These are phyloP conservation scores for Syzygium malaccense DNA, from an alignment of 441 rosid genomes.

Conservation along the genomic window DNA sequence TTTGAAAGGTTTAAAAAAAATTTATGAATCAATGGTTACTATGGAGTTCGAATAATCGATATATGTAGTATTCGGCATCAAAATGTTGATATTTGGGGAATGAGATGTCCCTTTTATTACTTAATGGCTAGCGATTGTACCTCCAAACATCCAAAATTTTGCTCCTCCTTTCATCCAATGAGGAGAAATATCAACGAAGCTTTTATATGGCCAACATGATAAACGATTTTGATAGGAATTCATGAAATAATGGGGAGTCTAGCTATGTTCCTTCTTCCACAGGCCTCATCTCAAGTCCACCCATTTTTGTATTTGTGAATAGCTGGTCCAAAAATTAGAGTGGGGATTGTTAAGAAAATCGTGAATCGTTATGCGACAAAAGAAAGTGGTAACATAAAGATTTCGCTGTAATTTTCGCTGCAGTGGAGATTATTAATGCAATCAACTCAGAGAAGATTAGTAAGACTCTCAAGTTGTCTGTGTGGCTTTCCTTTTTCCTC, in stretches of 20 bases:
- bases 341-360: neutral
- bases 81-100: neutral
- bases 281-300: neutral
- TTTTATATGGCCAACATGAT: neutral
- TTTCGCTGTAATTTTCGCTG: neutral
- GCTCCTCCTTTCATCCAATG: neutral
- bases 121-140: neutral
- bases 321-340: neutral
- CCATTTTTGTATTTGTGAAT: neutral
- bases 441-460: neutral
- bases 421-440: too few species aligned
- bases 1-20: too few species aligned
- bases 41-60: neutral
- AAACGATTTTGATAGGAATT: too few species aligned
- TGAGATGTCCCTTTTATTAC: neutral
- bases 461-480: neutral
- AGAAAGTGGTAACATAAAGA: neutral
- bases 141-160: too few species aligned
- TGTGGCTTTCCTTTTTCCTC: neutral
- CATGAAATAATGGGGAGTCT: neutral
- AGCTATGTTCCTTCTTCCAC: neutral
- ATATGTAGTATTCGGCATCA: neutral
- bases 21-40: neutral
- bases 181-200: too few species aligned
- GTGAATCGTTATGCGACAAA: neutral